A percentile compares a stretch with the other conserved stretches of the same genome.
Conservation (phyloP, 192 early-diverging fungal genomes). For the Backusella macrospora region DNA sequence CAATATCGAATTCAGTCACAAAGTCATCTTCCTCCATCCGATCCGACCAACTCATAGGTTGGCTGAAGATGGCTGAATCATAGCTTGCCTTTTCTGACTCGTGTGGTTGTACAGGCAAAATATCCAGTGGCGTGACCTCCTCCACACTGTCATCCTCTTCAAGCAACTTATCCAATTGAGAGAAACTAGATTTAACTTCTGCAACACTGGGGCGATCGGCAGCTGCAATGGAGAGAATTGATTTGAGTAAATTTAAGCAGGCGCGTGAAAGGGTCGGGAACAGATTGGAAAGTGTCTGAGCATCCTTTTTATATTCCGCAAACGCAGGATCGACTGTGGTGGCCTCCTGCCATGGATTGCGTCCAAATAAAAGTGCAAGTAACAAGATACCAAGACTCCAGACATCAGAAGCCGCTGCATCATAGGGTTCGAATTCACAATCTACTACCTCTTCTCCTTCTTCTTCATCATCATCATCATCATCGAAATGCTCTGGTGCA, state of each 20-base stretch:
- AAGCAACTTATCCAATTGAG: conserved; percentile 1
- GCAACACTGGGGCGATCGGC: conserved; percentile 41
- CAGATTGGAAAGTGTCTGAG: conserved; percentile 45
- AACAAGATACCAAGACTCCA: conserved; percentile 85
- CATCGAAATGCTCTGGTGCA: conserved; percentile 71
- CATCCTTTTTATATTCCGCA: conserved; percentile 49
- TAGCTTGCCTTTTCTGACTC: conserved; percentile 24
- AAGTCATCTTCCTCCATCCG: conserved; percentile 22
- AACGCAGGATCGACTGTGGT: conserved; percentile 48
- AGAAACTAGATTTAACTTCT: conserved; percentile 30
- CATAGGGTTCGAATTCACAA: conserved; percentile 41
- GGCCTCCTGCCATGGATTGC: conserved; percentile 78
- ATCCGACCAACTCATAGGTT: conserved; percentile 25
- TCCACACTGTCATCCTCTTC: not conserved
- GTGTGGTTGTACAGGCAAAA: conserved; percentile 16
- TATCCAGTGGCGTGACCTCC: conserved; percentile 22
- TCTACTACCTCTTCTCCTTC: conserved; percentile 15
- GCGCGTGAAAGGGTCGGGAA: conserved; percentile 49
- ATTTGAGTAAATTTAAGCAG: conserved; percentile 43
- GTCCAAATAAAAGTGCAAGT: conserved; percentile 72
- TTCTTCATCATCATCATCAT: conserved; percentile 33
- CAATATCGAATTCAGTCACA: conserved; percentile 19
- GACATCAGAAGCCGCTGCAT: conserved; percentile 68
- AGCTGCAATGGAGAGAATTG: conserved; percentile 49
- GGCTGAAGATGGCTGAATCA: conserved; percentile 32